Percentiles rank a stretch among this genome's conserved stretches.
These are phyloP conservation scores for Lachnellula occidentalis DNA, from an alignment of 2,329 filamentous ascomycete species.

Conservation along the genomic window DNA sequence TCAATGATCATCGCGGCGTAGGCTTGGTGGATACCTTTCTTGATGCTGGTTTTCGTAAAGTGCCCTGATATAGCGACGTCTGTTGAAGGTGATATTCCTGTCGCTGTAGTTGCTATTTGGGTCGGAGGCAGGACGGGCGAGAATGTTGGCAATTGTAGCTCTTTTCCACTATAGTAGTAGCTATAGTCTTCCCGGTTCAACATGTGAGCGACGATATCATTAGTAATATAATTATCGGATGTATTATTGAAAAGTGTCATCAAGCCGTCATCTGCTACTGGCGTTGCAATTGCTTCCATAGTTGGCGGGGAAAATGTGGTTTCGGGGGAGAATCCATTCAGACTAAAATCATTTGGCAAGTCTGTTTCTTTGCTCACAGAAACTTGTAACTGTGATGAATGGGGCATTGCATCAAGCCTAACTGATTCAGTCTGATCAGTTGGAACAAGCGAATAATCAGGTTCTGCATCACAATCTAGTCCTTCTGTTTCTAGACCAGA, in stretches of 20 bases:
- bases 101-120: background rate
- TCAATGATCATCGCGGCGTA: slow-evolving; percentile 10
- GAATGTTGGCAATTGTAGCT: background rate
- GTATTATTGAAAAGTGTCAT: background rate
- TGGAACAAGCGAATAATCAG: no score
- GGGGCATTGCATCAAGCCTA: background rate
- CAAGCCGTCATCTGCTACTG: background rate
- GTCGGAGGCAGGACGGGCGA: background rate
- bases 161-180: background rate
- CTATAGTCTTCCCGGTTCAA: background rate
- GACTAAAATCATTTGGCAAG: background rate
- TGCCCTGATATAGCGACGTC: background rate
- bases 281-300: background rate
- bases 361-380: background rate
- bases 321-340: background rate
- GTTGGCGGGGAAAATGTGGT: background rate
- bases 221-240: background rate
- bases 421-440: background rate
- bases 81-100: background rate
- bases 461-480: background rate
- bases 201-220: background rate
- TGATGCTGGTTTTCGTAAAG: background rate
- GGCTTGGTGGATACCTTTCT: background rate
- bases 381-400: background rate
- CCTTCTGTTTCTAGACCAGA: background rate